These are phyloP conservation scores for Aspergillus carlsbadensis DNA, from an alignment of 495 filamentous ascomycete species.

Conservation along the genomic window DNA sequence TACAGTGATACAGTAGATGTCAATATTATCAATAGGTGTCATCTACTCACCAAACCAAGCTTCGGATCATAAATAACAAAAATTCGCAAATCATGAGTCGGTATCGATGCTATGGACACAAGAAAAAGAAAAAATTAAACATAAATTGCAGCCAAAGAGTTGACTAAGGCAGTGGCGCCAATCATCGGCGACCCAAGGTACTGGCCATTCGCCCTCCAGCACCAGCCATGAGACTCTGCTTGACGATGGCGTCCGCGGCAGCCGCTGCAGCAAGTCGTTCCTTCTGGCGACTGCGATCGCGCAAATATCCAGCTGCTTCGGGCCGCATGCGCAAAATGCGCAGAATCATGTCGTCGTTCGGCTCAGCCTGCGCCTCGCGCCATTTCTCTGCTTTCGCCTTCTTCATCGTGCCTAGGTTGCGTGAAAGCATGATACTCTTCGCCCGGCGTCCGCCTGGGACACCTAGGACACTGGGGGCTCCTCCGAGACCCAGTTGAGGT, in stretches of 20 bases:
- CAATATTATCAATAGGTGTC: conserved; percentile 6
- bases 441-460: conserved; percentile 68
- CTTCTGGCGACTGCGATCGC: conserved; percentile 88
- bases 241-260: conserved; percentile 91
- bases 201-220: conserved; percentile 62
- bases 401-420: conserved; percentile 94
- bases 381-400: conserved; percentile 95
- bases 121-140: conserved; percentile 6
- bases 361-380: conserved; percentile 92
- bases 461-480: conserved; percentile 66
- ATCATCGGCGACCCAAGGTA: conserved; percentile 44
- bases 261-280: conserved; percentile 86
- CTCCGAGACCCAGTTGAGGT: conserved; percentile 55
- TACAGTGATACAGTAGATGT: background rate
- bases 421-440: conserved; percentile 92
- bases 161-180: background rate
- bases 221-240: conserved; percentile 79
- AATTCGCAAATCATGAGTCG: conserved; percentile 15
- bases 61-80: conserved; percentile 6
- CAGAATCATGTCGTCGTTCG: conserved; percentile 97
- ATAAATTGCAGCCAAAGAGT: background rate
- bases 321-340: conserved; percentile 94
- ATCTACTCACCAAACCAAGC: background rate
- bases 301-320: conserved; percentile 87
- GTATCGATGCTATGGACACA: conserved; percentile 5